phyloP scores from a whole-genome alignment of 2,329 filamentous ascomycete species.

The Cytospora piceicola region DNA sequence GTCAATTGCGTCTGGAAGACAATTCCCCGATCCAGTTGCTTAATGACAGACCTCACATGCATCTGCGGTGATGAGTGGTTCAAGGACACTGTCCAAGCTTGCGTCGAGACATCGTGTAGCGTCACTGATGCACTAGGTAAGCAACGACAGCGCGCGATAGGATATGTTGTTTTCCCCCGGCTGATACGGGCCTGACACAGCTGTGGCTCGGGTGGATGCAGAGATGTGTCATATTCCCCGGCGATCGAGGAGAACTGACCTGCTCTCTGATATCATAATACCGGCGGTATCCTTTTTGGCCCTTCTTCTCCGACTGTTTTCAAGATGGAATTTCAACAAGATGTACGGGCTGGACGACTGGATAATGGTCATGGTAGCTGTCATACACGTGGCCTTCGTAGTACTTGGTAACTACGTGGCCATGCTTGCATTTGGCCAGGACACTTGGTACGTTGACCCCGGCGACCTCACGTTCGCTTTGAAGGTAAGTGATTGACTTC shows the following conservation, averaged over 20 bases:
- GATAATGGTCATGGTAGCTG: conserved; percentile 39
- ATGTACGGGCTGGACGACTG: conserved; percentile 45
- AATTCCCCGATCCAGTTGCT: conserved; percentile 34
- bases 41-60: conserved; percentile 37
- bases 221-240: conserved; percentile 39
- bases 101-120: conserved; percentile 36
- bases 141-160: not conserved
- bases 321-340: conserved; percentile 40
- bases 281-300: conserved; percentile 42
- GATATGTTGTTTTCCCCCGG: not conserved
- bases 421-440: conserved; percentile 41
- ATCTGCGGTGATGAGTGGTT: conserved; percentile 37
- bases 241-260: conserved; percentile 38
- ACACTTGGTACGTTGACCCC: conserved; percentile 43
- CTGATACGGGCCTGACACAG: not conserved
- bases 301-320: conserved; percentile 43
- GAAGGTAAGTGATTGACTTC: conserved; percentile 25
- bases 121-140: conserved; percentile 37
- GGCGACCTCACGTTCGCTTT: conserved; percentile 38
- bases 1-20: conserved; percentile 33
- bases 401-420: conserved; percentile 39
- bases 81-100: conserved; percentile 32
- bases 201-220: conserved; percentile 39
- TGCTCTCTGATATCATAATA: conserved; percentile 41
- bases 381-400: conserved; percentile 39